These are phyloP conservation scores for Zangia roseola DNA, from an alignment of 768 basidiomycete genomes.

Conservation along the genomic window DNA sequence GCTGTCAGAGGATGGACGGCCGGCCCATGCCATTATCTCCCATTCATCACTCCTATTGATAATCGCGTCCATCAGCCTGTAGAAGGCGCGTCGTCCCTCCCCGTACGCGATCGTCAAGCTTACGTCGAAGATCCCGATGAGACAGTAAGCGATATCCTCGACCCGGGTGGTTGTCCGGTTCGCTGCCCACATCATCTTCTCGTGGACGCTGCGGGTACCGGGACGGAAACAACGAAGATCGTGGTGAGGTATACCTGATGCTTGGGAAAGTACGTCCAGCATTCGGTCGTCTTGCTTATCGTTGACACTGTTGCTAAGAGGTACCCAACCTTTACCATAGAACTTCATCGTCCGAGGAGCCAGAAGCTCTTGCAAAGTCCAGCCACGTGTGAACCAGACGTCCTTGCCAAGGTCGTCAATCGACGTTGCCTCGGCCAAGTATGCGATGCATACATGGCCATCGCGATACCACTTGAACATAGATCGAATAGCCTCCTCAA, in stretches of 20 bases:
- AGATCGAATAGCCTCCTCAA: slow-evolving; percentile 34
- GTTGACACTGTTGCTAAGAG: slow-evolving; percentile 25
- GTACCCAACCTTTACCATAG: slow-evolving; percentile 26
- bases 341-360: slow-evolving; percentile 32
- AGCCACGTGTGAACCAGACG: slow-evolving; percentile 33
- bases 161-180: slow-evolving; percentile 33
- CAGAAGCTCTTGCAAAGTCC: slow-evolving; percentile 31
- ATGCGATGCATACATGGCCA: slow-evolving; percentile 31
- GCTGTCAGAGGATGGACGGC: slow-evolving; percentile 25
- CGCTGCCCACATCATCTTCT: slow-evolving; percentile 35
- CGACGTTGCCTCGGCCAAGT: slow-evolving; percentile 30
- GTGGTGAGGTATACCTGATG: slow-evolving; percentile 24
- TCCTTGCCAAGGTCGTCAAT: slow-evolving; percentile 26
- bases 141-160: slow-evolving; percentile 33
- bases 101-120: slow-evolving; percentile 35
- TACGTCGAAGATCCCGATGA: slow-evolving; percentile 35
- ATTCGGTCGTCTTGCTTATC: slow-evolving; percentile 27
- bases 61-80: slow-evolving; percentile 31
- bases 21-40: slow-evolving; percentile 34
- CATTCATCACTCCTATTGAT: slow-evolving; percentile 29
- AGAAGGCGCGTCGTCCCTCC: slow-evolving; percentile 32
- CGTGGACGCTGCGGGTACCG: slow-evolving; percentile 24
- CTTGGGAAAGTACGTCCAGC: slow-evolving; percentile 23
- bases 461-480: slow-evolving; percentile 35
- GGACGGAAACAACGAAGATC: slow-evolving; percentile 27